Conservation (phyloP, 768 basidiomycete genomes). For the Hericium rajendrae region DNA sequence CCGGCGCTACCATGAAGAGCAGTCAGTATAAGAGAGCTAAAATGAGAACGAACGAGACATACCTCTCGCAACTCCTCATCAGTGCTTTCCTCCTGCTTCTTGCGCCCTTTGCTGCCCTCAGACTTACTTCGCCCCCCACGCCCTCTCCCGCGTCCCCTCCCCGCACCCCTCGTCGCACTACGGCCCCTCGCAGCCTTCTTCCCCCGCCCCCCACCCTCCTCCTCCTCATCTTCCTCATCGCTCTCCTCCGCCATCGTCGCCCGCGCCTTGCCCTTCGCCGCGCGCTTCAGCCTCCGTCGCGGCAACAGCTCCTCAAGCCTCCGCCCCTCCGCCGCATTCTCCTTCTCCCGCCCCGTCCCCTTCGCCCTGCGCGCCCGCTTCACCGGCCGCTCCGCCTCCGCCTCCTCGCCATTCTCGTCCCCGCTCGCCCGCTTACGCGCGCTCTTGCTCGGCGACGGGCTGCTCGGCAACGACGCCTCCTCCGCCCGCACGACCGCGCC, state of each 20-base stretch:
- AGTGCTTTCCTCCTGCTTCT: constrained; percentile 13
- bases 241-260: neutral
- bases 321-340: constrained; percentile 25
- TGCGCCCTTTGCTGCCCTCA: constrained; percentile 3
- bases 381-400: constrained; percentile 14
- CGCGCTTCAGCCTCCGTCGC: neutral
- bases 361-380: constrained; percentile 23
- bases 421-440: constrained; percentile 1
- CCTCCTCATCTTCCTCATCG: neutral
- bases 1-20: constrained; percentile 2
- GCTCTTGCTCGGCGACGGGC: constrained; percentile 13
- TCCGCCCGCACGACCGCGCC: constrained; percentile 3
- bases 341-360: constrained; percentile 15
- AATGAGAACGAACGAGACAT: neutral
- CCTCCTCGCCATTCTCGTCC: neutral
- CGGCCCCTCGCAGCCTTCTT: neutral
- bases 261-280: neutral
- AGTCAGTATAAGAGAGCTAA: neutral
- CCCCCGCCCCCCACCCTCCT: neutral
- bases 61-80: constrained; percentile 15
- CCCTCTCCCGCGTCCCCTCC: neutral
- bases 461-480: constrained; percentile 6
- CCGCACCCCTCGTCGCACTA: neutral
- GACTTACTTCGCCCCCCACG: neutral
- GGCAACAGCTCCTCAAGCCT: constrained; percentile 12